Evolutionary conservation across 2,329 filamentous ascomycete genomes (phyloP), one percentile per base, ranked within the genome.

Genomic region (Trichoderma sp.): DNA sequence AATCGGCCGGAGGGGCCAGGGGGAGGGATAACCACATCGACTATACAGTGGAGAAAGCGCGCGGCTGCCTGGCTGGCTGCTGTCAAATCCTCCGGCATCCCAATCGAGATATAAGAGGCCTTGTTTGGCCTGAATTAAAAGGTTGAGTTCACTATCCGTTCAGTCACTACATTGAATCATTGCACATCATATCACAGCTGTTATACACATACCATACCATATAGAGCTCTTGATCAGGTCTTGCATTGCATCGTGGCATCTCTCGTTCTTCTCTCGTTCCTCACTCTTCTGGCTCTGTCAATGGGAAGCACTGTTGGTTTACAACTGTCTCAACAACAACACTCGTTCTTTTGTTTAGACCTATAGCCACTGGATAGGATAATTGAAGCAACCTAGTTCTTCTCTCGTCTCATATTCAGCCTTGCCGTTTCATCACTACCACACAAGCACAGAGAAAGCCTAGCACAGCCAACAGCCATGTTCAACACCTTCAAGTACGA

Each of bases 401-500:
- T 47, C 34, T 56, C n/a, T 68, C 57, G n/a, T 43, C 30, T 60
- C n/a, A 43, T 21, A 18, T 43, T 30, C 64, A 67, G 64, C 15
- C 56, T 32, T 43, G 32, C 12, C 24, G 34, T 21, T 39, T 30
- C 64, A 6, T 24, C 18, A 14, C 12, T 6, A 11, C n/a, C 8
- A 11, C 9, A 15, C 14, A n/a, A 24, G 15, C 24, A 69, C 21
- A 61, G 15, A 60, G 18, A 47, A 30, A 15, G 18, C 8, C 32
- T 14, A 18, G 26, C 8, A 11, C 39, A 24, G 47, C 8, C 60
- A 3, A 4, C 30, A 56, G n/a, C 68, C 51, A 81, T 82, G 81
- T 82, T 82, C 73, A 78, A 77, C 18, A 82, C 81, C 12, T 82
- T 80, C 79, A 82, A 81, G 74, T 81, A 81, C 75, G 80, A 82